These are phyloP conservation scores for Luvunga scandens DNA, from an alignment of 345 rosid species.

Conservation along the genomic window DNA sequence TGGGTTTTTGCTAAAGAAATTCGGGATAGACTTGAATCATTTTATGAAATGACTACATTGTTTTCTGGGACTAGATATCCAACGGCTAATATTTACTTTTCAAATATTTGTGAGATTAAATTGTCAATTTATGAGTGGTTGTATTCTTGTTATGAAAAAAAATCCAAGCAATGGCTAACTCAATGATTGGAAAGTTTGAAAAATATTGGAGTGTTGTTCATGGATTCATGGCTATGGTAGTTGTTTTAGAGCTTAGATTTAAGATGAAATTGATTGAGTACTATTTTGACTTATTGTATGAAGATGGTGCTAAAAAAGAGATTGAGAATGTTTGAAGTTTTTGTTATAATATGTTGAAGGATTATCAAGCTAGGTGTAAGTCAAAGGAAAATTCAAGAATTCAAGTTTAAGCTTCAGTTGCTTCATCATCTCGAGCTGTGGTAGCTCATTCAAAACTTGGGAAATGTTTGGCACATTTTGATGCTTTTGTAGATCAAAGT, in stretches of 20 bases:
- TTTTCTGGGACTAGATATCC: slow-evolving; percentile 7
- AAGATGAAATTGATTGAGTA: not conserved
- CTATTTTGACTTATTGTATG: not conserved
- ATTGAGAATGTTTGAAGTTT: not conserved
- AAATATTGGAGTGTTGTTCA: slow-evolving; percentile 12
- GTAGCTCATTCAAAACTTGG: not conserved
- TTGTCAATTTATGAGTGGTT: not conserved
- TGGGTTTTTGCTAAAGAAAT: not conserved
- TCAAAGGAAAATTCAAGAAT: not conserved
- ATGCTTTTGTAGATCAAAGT: no score
- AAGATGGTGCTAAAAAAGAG: no score
- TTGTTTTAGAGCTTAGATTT: not conserved
- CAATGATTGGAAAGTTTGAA: not conserved
- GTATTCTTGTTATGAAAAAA: not conserved
- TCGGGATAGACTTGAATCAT: not conserved
- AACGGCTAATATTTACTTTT: not conserved
- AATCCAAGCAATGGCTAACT: not conserved
- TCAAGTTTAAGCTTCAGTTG: not conserved
- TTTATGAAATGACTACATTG: not conserved
- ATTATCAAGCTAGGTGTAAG: not conserved
- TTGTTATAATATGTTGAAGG: not conserved
- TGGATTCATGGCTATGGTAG: not conserved
- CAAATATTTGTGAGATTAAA: not conserved
- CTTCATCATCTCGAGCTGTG: not conserved
- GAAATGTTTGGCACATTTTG: no score